These are phyloP conservation scores for Candida chauliodis DNA, from an alignment of 805 yeast genomes.

Conservation along the genomic window DNA sequence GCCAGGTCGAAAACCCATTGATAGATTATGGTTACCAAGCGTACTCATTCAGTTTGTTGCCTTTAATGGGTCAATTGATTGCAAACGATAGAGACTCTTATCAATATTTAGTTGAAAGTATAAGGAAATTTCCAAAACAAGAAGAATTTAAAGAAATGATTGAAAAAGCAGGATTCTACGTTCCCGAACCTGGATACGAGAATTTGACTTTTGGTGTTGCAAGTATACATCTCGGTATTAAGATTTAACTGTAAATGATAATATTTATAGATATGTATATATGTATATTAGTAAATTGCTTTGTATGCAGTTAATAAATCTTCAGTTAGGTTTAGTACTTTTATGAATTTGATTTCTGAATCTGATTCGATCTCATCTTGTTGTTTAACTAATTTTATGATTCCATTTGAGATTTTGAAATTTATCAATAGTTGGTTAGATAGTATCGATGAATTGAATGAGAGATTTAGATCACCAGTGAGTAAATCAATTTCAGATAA, in stretches of 20 bases:
- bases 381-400: constrained; percentile 10
- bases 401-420: constrained; percentile 32
- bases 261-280: constrained; percentile 32
- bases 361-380: constrained; percentile 24
- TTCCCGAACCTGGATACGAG: constrained; percentile 86
- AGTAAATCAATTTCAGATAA: constrained; percentile 22
- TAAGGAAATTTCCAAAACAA: constrained; percentile 87
- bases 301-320: constrained; percentile 17
- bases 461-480: constrained; percentile 22
- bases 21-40: constrained; percentile 77
- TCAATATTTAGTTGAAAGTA: constrained; percentile 93
- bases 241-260: no score
- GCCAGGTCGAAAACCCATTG: constrained; percentile 79
- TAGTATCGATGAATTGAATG: constrained; percentile 16
- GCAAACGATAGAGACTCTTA: constrained; percentile 96
- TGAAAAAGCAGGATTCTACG: constrained; percentile 89
- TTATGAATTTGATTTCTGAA: constrained; percentile 16
- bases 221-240: constrained; percentile 93
- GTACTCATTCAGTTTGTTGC: constrained; percentile 83
- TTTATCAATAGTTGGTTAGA: constrained; percentile 14
- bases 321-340: constrained; percentile 29
- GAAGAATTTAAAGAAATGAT: constrained; percentile 90
- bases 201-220: constrained; percentile 93
- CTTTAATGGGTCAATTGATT: constrained; percentile 91
- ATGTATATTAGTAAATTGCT: constrained; percentile 7